Evolutionary conservation across 2,329 filamentous ascomycete genomes (phyloP).

Genomic region (Ascochyta clinopodiicola): DNA sequence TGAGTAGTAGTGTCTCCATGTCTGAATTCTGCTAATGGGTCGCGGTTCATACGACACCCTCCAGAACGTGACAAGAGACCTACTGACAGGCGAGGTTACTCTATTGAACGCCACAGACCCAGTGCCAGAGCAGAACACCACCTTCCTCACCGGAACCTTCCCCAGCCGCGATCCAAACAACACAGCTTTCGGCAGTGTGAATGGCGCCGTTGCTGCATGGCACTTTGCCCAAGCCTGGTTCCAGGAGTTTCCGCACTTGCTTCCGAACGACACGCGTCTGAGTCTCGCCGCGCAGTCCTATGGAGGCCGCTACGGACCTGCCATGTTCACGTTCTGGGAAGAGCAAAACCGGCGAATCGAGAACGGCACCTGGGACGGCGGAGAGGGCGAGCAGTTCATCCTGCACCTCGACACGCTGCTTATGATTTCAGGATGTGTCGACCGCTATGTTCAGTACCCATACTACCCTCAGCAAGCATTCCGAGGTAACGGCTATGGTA

Average conservation of each 20-base stretch:
- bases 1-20: background rate
- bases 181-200: constrained; percentile 26
- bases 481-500: constrained; percentile 62
- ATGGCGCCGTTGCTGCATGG: constrained; percentile 28
- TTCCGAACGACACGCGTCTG: constrained; percentile 27
- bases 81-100: constrained; percentile 19
- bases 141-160: constrained; percentile 25
- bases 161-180: constrained; percentile 26
- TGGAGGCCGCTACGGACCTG: constrained; percentile 63
- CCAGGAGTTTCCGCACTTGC: constrained; percentile 29
- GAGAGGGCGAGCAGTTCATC: constrained; percentile 19
- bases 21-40: too few species aligned
- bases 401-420: constrained; percentile 54
- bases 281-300: constrained; percentile 47
- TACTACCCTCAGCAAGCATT: constrained; percentile 58
- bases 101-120: constrained; percentile 21
- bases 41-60: constrained; percentile 53
- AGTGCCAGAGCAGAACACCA: constrained; percentile 25
- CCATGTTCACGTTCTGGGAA: constrained; percentile 60
- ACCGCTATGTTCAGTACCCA: constrained; percentile 55
- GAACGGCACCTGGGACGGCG: constrained; percentile 17
- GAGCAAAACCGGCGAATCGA: constrained; percentile 60
- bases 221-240: constrained; percentile 31
- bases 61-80: constrained; percentile 28
- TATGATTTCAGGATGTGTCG: constrained; percentile 52